Evolutionary conservation across 257 asterid species (phyloP), one percentile per base, ranked within the genome.

Genomic region (Lithospermum erythrorhizon): DNA sequence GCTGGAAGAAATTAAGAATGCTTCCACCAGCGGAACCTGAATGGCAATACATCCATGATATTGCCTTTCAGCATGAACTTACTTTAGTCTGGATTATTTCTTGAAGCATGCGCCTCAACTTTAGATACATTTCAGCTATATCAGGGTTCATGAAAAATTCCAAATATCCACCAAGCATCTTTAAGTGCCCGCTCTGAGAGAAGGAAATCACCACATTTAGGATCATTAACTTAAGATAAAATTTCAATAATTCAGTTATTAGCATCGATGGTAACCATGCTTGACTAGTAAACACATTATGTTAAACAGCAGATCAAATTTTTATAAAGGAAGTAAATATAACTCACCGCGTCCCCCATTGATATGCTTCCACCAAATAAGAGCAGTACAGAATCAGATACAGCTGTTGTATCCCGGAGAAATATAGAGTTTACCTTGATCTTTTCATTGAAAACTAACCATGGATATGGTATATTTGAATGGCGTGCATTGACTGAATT

Each of bases 391-490:
- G 97, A 89, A 71, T 93, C 97, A 47, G 97, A 84, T 51, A 86
- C 73, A 61, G 95, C 96, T 15, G 97, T 86, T 41, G 97, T 89
- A 76, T 93, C 99, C 67, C 99, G 89, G 67, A 93, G 85, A 71
- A 86, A 86, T 68, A 93, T 84, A 23, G 91, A 75, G 79, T 86
- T 89, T 37, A 93, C 90, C 81, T 89, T 93, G 65, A 89, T 84
- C 77, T 89, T 93, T 67, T 86, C 97, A 51, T 89, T 88, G 82
- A 89, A 93, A 74, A 82, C 95, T 61, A 88, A 79, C 98, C 98
- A 93, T 19, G 98, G 98, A 71, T 78, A 84, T 25, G 97, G 96
- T 66, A 93, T 80, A 59, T 65, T 77, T 30, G 89, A 68, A 70
- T 81, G 76, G 41, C 84, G 95, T 61, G 96, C 86, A 59, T 86